phyloP scores from a whole-genome alignment of 225 moss, liverwort and hornwort species.

The Pleurozium schreberi region DNA sequence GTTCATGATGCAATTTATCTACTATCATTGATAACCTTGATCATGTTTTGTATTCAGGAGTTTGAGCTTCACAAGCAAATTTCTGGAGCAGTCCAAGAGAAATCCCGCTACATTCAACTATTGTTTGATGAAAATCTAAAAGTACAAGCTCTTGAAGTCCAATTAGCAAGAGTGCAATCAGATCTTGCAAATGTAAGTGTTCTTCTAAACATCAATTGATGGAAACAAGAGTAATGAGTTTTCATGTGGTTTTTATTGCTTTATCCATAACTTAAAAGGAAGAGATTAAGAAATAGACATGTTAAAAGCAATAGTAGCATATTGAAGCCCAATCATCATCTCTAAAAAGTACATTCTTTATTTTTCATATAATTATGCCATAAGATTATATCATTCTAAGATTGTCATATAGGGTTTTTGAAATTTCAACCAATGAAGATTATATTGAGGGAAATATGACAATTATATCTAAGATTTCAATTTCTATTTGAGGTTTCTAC shows the following conservation, averaged over 20 bases:
- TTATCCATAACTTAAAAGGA: neutral
- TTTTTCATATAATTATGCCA: neutral
- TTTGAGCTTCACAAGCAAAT: conserved; percentile 26
- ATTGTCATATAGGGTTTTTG: neutral
- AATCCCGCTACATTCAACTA: conserved; percentile 5
- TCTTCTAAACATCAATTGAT: neutral
- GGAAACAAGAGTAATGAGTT: neutral
- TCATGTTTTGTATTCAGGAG: neutral
- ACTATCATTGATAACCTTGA: neutral
- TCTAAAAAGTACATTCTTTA: neutral
- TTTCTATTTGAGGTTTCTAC: neutral
- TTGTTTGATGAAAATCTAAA: conserved; percentile 26
- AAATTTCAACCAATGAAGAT: neutral
- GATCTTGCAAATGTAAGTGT: conserved; percentile 8
- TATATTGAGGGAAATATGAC: neutral
- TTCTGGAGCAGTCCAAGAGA: conserved; percentile 8
- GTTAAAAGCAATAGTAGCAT: neutral
- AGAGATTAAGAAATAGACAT: neutral
- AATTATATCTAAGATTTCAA: neutral
- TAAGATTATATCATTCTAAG: neutral
- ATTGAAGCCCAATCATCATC: too few species aligned
- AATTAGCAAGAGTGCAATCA: neutral
- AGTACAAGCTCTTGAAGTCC: conserved; percentile 9
- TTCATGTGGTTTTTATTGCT: neutral
- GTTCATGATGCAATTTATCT: neutral